Conservation (phyloP, 495 filamentous ascomycete species). For the Immersiella caudata region DNA sequence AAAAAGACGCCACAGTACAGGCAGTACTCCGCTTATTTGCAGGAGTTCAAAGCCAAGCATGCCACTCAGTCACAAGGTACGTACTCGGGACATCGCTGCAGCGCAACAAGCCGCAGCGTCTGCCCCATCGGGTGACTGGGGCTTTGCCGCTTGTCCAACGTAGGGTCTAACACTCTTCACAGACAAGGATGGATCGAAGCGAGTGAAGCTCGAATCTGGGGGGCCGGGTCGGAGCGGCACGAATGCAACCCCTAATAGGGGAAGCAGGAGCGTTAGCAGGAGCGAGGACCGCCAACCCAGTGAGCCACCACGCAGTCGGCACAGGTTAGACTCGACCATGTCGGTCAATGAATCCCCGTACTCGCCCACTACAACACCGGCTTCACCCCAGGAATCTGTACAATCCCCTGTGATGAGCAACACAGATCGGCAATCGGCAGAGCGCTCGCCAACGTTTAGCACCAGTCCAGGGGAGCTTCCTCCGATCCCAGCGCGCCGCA, state of each 20-base stretch:
- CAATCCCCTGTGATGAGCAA: constrained; percentile 34
- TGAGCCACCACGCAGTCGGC: constrained; percentile 46
- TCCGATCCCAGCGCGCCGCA: constrained; percentile 14
- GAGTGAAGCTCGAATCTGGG: constrained; percentile 39
- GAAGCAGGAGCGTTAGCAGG: constrained; percentile 46
- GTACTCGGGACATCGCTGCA: constrained; percentile 13
- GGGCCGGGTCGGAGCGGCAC: constrained; percentile 37
- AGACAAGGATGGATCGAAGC: constrained; percentile 52
- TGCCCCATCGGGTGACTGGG: neutral
- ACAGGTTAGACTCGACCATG: constrained; percentile 43
- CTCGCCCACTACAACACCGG: constrained; percentile 30
- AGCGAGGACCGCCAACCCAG: constrained; percentile 49
- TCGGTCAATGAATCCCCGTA: constrained; percentile 42
- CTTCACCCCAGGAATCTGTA: constrained; percentile 38
- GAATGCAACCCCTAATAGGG: constrained; percentile 37
- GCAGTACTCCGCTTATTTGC: constrained; percentile 66
- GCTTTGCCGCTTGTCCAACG: neutral
- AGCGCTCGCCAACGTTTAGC: constrained; percentile 35
- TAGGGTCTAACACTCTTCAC: constrained; percentile 13
- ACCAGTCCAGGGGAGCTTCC: constrained; percentile 22
- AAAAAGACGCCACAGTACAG: constrained; percentile 68
- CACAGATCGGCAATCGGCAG: constrained; percentile 25
- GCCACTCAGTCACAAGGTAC: constrained; percentile 51
- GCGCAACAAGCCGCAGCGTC: neutral
- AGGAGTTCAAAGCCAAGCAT: constrained; percentile 73